Evolutionary conservation across 805 yeast genomes (phyloP), one percentile per base, ranked within the genome.

Genomic region (Suhomyces pyralidae): DNA sequence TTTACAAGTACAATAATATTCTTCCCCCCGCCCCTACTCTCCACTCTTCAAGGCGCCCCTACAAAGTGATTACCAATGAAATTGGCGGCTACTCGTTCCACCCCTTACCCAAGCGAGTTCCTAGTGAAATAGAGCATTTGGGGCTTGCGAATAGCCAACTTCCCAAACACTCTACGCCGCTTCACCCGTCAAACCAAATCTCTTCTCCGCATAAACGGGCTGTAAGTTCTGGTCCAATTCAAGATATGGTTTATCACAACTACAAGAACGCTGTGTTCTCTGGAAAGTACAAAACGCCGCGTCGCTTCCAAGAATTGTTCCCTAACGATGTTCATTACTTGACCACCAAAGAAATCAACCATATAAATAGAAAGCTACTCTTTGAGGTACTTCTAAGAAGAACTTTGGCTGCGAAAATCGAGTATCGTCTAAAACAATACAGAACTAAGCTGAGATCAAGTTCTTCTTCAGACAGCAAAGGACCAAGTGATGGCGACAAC

Each of bases 391-490:
- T 75, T 43, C 51, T 75, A n/a, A 64, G 79, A 52, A 58, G 77
- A 51, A 75, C 78, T 1, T 57, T 74, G 55, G 73, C 77, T 32
- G 79, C 77, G 6, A 75, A 75, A 58, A 64, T 75, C 22, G 71
- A 61, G 3, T 75, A 64, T 53, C 55, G 79, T 40, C 60, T 75
- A 46, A 52, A 53, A 15, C 66, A 65, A 34, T 53, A 7, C 9
- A 14, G 19, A 7, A 34, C 49, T 2, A 34, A 40, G 10, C 49
- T 46, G 48, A 15, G n/a, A 28, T 28, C 32, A 28, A 28, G 26
- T 8, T 45, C 36, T 5, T n/a, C 36, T n/a, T 32, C 36, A 7
- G 19, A 44, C 24, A 44, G 36, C 5, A 32, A 32, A 10, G 30
- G 30, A 28, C 32, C 32, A 3, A 12, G 28, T 9, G 28, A 26